Percentiles rank a stretch among this genome's conserved stretches.
These are phyloP conservation scores for Carex myosuroides DNA, from an alignment of 176 grass and related monocot species.

Conservation along the genomic window DNA sequence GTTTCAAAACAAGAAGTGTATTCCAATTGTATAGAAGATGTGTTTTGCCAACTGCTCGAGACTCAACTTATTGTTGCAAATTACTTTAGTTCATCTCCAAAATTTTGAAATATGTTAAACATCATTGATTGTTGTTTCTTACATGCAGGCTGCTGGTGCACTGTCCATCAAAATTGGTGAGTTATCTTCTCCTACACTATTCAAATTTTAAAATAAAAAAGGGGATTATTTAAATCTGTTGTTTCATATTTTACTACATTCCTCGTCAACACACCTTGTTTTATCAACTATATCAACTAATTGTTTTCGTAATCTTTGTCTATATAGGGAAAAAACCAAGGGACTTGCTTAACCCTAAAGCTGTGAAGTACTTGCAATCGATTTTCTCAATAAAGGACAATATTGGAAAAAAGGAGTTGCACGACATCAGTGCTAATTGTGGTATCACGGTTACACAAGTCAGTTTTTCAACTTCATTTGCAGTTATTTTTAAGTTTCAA, in stretches of 20 bases:
- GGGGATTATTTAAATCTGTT: neutral
- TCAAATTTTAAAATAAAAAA: neutral
- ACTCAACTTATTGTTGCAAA: neutral
- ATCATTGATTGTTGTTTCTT: conserved; percentile 20
- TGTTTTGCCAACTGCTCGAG: neutral
- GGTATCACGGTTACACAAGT: conserved; percentile 84
- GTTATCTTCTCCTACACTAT: conserved; percentile 13
- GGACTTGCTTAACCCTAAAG: conserved; percentile 92
- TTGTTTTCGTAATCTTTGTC: conserved; percentile 21
- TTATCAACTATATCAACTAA: neutral
- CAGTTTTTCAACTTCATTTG: conserved; percentile 22
- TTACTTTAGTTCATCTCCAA: conserved; percentile 5
- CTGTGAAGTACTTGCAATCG: conserved; percentile 81
- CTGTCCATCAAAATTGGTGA: conserved; percentile 93
- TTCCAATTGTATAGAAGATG: neutral
- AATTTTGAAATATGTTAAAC: neutral
- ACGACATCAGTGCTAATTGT: conserved; percentile 79
- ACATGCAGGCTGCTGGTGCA: conserved; percentile 91
- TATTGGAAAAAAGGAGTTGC: conserved; percentile 88
- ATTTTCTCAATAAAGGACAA: conserved; percentile 94
- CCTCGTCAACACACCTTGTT: neutral
- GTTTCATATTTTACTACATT: neutral
- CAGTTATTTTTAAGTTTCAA: neutral
- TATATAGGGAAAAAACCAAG: conserved; percentile 79
- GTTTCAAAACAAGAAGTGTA: neutral